A percentile compares a stretch with the other conserved stretches of the same genome.
phyloP scores from a whole-genome alignment of 1,139 yeast species.

The Suhomyces panamericanus region DNA sequence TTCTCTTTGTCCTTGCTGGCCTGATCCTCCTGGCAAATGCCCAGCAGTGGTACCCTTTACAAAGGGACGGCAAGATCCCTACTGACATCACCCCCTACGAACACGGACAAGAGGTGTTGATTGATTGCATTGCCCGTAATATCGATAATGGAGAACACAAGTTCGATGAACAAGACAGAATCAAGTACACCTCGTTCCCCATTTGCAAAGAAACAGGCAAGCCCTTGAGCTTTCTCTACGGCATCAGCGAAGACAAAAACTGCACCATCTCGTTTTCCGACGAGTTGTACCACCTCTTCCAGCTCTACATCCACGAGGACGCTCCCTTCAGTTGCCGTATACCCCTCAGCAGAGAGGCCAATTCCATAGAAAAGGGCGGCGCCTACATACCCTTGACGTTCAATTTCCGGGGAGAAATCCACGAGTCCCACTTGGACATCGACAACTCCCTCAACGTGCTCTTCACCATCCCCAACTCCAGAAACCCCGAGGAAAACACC shows the following conservation, averaged over 20 bases:
- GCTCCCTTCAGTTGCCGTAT: conserved; percentile 72
- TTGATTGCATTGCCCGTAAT: conserved; percentile 66
- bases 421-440: conserved; percentile 68
- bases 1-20: conserved; percentile 5
- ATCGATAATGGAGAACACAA: conserved; percentile 77
- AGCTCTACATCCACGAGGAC: conserved; percentile 74
- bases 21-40: conserved; percentile 8
- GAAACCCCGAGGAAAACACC: conserved; percentile 33
- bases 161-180: conserved; percentile 59
- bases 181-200: conserved; percentile 61
- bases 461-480: conserved; percentile 40
- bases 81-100: conserved; percentile 36
- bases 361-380: conserved; percentile 48
- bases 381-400: conserved; percentile 62
- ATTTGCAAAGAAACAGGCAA: conserved; percentile 63
- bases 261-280: conserved; percentile 69
- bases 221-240: conserved; percentile 56
- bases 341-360: conserved; percentile 48
- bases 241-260: conserved; percentile 51
- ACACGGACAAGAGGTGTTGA: conserved; percentile 46
- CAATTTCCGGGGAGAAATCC: conserved; percentile 66
- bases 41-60: conserved; percentile 39
- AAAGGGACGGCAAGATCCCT: conserved; percentile 42
- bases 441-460: conserved; percentile 61
- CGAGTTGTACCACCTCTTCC: conserved; percentile 69